Evolutionary conservation across 164 flowering plant genomes (phyloP).

Genomic region (Chloranthus sessilifolius): DNA sequence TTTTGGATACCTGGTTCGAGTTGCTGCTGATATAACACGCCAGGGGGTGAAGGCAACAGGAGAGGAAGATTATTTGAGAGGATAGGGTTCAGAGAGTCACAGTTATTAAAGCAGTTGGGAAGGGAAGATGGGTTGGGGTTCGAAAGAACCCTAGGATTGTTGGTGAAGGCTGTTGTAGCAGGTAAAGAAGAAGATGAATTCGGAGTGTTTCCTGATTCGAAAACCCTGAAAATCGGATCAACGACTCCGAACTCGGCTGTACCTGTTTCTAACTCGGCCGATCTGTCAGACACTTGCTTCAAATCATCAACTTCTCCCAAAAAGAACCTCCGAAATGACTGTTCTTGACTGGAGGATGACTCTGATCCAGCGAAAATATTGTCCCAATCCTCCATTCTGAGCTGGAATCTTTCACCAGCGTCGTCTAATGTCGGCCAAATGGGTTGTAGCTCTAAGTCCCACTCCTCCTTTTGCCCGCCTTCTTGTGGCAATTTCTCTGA

Average conservation of each 20-base stretch:
- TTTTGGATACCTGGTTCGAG: conserved; percentile 29
- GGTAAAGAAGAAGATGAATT: background rate
- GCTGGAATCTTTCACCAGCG: conserved; percentile 30
- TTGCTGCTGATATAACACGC: conserved; percentile 17
- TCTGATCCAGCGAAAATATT: conserved; percentile 31
- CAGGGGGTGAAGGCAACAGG: conserved; percentile 16
- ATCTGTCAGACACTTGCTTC: conserved; percentile 30
- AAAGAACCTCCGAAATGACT: conserved; percentile 41
- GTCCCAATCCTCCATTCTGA: conserved; percentile 58
- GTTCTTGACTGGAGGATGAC: conserved; percentile 44
- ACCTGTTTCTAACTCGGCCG: conserved; percentile 28
- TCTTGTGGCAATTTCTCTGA: conserved; percentile 15
- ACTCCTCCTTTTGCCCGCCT: conserved; percentile 4
- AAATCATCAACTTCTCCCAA: conserved; percentile 57
- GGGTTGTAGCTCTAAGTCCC: conserved; percentile 7
- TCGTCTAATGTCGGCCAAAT: background rate
- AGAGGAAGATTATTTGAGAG: conserved; percentile 20
- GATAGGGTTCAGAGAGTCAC: conserved; percentile 11
- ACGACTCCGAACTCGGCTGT: conserved; percentile 33
- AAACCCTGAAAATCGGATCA: conserved; percentile 19
- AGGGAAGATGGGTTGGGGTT: conserved; percentile 9
- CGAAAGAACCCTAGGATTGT: conserved; percentile 17
- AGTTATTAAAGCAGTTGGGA: background rate
- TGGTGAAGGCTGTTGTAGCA: conserved; percentile 7
- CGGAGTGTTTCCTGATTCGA: conserved; percentile 14